Evolutionary conservation across 2,329 filamentous ascomycete species (phyloP), one percentile per base, ranked within the genome.

Genomic region (Fusarium nelsonii): DNA sequence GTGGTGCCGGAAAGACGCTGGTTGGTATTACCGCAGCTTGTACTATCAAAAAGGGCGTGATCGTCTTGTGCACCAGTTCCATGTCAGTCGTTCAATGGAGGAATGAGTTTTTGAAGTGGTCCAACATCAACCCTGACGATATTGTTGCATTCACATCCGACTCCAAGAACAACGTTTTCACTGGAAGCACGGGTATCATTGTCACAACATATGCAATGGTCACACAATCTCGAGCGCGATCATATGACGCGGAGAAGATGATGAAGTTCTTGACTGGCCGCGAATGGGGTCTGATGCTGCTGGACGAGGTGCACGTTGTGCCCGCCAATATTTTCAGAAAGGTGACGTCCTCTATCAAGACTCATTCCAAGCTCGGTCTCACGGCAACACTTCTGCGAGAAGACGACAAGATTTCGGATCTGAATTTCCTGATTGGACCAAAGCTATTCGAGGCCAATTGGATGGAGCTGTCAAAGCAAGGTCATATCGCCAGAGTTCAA

Each of bases 121-220:
- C 94, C 55, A 98, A 98, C 76, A 97, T 89, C 75, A 92, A 94
- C 73, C 93, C 94, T 0, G 91, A 95, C 71, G 94, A 97, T 75
- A 94, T 99, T 75, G 93, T 94, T 32, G 90, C 97, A 56, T 99
- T 99, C 79, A 97, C 96, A 0, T 95, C 94, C 0, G 94, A 97
- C 71, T 93, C 93, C 78, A 99, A 99, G 80, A 90, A 91, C 59
- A 79, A 77, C 14, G 86, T 85, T 58, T 97, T 99, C 74, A 90
- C 91, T 2, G 89, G 94, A 50, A 95, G 93, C 76, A 97, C 96
- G 2, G 96, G 96, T 76, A 94, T 99, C 70, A 97, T 99, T 70
- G 94, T 99, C 53, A 97, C 94, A 12, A 99, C 96, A 2, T 99
- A 99, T 79, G 96, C 93, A 62, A 99, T 99, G 96, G 94, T 99